Evolutionary conservation across 2,329 filamentous ascomycete species (phyloP).

Genomic region (Cordyceps javanica): DNA sequence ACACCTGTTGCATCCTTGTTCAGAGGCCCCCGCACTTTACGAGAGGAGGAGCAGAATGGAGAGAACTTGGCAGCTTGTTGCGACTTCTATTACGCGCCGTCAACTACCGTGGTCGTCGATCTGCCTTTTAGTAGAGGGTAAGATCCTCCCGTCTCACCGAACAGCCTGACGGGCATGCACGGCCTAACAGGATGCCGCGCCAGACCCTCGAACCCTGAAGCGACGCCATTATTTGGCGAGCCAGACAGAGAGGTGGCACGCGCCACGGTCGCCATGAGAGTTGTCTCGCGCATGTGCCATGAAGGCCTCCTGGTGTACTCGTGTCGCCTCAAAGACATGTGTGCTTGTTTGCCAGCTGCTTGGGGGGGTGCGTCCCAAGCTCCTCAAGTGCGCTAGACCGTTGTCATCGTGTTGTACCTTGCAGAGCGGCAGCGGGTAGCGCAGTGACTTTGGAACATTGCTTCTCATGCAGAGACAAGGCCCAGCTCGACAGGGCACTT

Average conservation of each 20-base stretch:
- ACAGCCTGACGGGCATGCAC: not conserved
- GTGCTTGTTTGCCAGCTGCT: not conserved
- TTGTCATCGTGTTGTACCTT: conserved; percentile 7
- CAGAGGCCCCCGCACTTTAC: conserved; percentile 3
- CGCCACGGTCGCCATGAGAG: not conserved
- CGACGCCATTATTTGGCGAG: too few species aligned
- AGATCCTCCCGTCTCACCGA: conserved; percentile 10
- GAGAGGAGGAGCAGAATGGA: not conserved
- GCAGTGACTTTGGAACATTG: not conserved
- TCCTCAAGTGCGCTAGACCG: not conserved
- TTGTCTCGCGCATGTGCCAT: not conserved
- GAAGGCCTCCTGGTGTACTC: not conserved
- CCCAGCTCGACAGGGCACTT: conserved; percentile 8
- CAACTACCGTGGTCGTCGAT: conserved; percentile 1
- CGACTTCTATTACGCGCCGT: not conserved
- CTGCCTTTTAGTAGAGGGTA: not conserved
- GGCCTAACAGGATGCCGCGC: not conserved
- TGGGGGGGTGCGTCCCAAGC: not conserved
- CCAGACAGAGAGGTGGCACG: conserved; percentile 1
- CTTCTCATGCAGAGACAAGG: not conserved
- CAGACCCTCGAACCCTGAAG: not conserved
- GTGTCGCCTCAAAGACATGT: not conserved
- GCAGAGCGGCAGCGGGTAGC: conserved; percentile 5
- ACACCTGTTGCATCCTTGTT: conserved; percentile 3
- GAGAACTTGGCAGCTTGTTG: not conserved